phyloP scores from a whole-genome alignment of 192 early-diverging fungal species.

The Chytriomyces confervae region DNA sequence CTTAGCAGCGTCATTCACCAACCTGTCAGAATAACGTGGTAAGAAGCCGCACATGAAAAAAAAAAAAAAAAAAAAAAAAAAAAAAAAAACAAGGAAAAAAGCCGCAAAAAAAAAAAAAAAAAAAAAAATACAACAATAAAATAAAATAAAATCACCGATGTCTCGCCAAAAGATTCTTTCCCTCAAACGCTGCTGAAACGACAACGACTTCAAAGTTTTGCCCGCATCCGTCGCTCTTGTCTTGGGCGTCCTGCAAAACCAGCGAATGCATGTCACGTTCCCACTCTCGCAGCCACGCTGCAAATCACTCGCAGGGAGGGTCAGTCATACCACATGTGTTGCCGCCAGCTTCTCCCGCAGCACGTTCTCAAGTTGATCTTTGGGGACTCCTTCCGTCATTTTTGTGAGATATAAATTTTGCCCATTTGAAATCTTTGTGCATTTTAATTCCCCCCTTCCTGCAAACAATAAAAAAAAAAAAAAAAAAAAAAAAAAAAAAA shows the following conservation, averaged over 20 bases:
- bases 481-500: no score
- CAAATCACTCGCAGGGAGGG: background rate
- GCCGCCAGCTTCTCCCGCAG: conserved; percentile 26
- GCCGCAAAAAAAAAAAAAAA: conserved; percentile 1
- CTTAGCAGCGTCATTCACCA: conserved; percentile 83
- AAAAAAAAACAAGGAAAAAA: background rate
- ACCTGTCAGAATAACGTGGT: conserved; percentile 30
- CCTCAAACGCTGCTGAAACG: conserved; percentile 76
- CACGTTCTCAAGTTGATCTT: conserved; percentile 27
- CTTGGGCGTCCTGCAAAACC: conserved; percentile 48
- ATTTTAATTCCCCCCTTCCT: no score
- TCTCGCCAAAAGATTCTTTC: conserved; percentile 69
- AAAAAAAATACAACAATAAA: background rate
- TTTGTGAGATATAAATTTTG: background rate
- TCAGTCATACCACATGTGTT: conserved; percentile 14
- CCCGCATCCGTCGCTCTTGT: conserved; percentile 81
- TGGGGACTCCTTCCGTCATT: conserved; percentile 19
- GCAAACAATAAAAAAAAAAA: no score
- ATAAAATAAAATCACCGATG: conserved; percentile 58
- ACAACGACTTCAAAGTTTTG: conserved; percentile 80
- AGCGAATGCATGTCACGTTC: background rate
- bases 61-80: background rate
- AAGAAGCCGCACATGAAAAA: conserved; percentile 10
- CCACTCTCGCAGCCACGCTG: background rate
- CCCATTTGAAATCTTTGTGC: no score